Evolutionary conservation across 768 basidiomycete genomes (phyloP), one percentile per base, ranked within the genome.

Genomic region (Amyloporia xantha): DNA sequence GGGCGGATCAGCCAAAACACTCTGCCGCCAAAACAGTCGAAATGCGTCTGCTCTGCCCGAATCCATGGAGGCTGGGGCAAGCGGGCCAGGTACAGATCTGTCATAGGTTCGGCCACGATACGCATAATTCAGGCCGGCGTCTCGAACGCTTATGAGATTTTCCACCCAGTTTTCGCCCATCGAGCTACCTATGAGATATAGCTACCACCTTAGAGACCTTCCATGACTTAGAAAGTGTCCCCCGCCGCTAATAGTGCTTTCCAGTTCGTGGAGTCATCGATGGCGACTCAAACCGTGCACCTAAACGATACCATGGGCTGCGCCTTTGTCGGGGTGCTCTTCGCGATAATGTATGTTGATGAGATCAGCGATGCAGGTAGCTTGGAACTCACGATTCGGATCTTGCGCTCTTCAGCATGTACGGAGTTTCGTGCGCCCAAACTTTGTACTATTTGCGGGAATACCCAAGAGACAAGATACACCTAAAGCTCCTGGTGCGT

Each of bases 261-360:
- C 15, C 30, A 7, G 30, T 33, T 15, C 15, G 30, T 15, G 15
- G 30, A 33, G 7, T 33, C 30, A 33, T 7, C 4, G 28, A 45
- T 45, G 44, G 44, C 23, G 26, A 30, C 28, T 30, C 12, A 17
- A 20, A 35, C 30, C 28, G 28, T 45, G 15, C 44, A 45, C 28
- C 28, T 45, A 17, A 33, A 45, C 35, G 17, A 28, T 20, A 45
- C 44, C 9, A 33, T 45, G 27, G 44, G 44, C 28, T 45, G 44
- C 30, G 17, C 30, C 15, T 45, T 45, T 30, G 20, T 45, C 26
- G 44, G 44, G 17, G 44, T 45, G 2, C 28, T 45, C 5, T 45
- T 45, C 19, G 26, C 44, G n/a, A 17, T 45, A 3, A 15, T 20
- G 44, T 45, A 27, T 11, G 44, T 45, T 3, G 7, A 33, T 33